Evolutionary conservation across 2,329 filamentous ascomycete genomes (phyloP).

Genomic region (Zymoseptoria crescenta): DNA sequence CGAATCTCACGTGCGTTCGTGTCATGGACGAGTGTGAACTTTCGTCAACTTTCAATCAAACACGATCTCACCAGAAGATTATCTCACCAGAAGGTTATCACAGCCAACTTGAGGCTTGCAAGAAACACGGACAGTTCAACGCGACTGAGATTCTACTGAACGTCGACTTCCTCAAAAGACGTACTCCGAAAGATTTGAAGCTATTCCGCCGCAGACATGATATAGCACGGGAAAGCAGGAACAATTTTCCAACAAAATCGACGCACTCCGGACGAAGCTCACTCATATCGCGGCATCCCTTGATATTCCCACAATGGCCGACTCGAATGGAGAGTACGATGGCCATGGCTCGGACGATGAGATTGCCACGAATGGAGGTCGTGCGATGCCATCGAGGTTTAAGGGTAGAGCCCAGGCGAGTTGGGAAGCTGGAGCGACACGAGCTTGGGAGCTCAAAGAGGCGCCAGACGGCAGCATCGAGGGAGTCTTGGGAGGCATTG

Average conservation of each 20-base stretch:
- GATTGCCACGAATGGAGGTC: slow-evolving; percentile 13
- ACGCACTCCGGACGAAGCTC: neutral
- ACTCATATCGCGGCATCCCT: neutral
- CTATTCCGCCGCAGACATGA: neutral
- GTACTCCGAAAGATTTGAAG: neutral
- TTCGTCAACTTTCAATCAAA: neutral
- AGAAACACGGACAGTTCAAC: neutral
- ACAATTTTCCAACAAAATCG: neutral
- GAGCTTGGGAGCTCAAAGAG: slow-evolving; percentile 28
- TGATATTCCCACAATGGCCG: slow-evolving; percentile 18
- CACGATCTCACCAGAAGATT: neutral
- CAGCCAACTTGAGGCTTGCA: neutral
- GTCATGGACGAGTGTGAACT: neutral
- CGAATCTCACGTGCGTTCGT: neutral
- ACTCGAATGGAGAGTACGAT: slow-evolving; percentile 25
- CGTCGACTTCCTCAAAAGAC: neutral
- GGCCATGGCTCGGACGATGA: slow-evolving; percentile 21
- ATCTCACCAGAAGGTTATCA: neutral
- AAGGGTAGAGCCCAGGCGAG: slow-evolving; percentile 24
- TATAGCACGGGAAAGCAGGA: neutral
- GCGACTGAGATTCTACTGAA: neutral
- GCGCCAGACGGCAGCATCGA: slow-evolving; percentile 29
- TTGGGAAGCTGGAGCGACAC: slow-evolving; percentile 29
- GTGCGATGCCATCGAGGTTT: slow-evolving; percentile 19
- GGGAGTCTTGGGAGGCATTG: slow-evolving; percentile 28